phyloP scores from a whole-genome alignment of 352 stramenopile genomes.

The Globisporangium splendens region DNA sequence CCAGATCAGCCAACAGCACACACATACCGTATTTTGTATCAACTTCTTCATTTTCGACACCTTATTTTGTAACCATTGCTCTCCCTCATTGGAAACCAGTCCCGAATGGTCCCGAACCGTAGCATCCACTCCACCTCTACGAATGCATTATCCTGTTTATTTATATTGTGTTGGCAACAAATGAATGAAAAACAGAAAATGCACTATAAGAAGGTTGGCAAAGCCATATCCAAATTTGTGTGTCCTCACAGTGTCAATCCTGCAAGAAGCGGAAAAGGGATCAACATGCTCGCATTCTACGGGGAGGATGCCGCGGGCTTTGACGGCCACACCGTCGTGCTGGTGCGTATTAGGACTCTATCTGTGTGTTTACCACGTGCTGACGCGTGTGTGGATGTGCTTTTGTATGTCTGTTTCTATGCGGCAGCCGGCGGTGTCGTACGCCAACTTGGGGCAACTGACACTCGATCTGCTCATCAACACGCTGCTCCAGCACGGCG shows the following conservation, averaged over 20 bases:
- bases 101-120: background rate
- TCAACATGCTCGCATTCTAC: conserved; percentile 13
- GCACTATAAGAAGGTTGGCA: background rate
- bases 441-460: conserved; percentile 79
- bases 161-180: background rate
- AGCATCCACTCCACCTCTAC: background rate
- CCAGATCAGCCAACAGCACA: no score
- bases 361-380: background rate
- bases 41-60: background rate
- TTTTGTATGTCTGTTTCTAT: conserved; percentile 3
- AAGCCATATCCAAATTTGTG: background rate
- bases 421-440: conserved; percentile 64
- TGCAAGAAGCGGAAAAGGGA: background rate
- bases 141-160: background rate
- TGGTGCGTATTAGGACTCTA: conserved; percentile 28
- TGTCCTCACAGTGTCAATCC: no score
- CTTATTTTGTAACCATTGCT: background rate
- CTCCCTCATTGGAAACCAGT: background rate
- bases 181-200: background rate
- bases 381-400: background rate
- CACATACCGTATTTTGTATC: no score
- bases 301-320: conserved; percentile 19
- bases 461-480: conserved; percentile 76
- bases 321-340: conserved; percentile 43
- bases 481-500: conserved; percentile 52